A percentile compares a stretch with the other conserved stretches of the same genome.
Evolutionary conservation across 73 alveolate species (phyloP).

Genomic region (Paramecium caudatum): DNA sequence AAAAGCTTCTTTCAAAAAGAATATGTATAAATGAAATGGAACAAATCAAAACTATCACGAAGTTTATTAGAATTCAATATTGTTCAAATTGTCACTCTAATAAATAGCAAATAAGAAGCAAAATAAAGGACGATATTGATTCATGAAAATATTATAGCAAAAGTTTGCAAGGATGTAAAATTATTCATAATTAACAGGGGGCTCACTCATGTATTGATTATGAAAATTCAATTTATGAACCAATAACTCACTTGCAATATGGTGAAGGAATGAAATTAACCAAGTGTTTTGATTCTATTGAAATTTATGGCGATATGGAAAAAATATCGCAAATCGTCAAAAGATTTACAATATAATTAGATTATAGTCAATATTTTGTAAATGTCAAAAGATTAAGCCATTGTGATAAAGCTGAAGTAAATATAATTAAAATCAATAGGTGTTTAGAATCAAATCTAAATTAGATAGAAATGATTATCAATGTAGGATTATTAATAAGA

Average conservation of each 20-base stretch:
- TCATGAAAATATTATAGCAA: constrained; percentile 1
- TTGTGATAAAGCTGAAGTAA: constrained; percentile 1
- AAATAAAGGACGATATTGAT: not conserved
- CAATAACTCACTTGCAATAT: not conserved
- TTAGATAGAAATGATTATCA: constrained; percentile 2
- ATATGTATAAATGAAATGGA: not conserved
- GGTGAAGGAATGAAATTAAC: not conserved
- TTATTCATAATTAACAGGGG: not conserved
- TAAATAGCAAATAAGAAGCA: not conserved
- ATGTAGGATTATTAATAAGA: not conserved
- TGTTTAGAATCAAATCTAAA: not conserved
- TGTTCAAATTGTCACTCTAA: not conserved
- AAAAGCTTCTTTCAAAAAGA: constrained; percentile 11
- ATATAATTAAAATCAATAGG: not conserved
- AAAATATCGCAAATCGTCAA: not conserved
- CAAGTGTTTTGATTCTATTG: constrained; percentile 23
- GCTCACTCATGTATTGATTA: constrained; percentile 18
- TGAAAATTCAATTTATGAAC: constrained; percentile 10
- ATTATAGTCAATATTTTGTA: not conserved
- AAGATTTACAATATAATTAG: constrained; percentile 2
- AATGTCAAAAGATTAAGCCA: not conserved
- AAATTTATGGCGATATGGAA: constrained; percentile 1
- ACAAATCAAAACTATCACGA: not conserved
- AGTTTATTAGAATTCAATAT: not conserved
- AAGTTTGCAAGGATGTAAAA: not conserved